These are phyloP conservation scores for Pichia terricola DNA, from an alignment of 1,139 yeast species.

Conservation along the genomic window DNA sequence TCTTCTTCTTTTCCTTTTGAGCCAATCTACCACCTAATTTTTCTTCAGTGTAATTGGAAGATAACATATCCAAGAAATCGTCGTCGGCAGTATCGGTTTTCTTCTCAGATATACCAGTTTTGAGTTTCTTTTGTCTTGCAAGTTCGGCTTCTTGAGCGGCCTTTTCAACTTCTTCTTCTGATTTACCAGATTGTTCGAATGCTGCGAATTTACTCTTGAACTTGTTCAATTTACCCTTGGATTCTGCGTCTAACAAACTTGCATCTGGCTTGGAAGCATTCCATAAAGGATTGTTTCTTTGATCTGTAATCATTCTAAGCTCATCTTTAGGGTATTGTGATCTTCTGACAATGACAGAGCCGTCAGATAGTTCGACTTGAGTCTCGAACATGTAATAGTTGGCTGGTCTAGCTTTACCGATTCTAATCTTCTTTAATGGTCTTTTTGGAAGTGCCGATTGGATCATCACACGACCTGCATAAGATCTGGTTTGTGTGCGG, in stretches of 20 bases:
- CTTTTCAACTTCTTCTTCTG: slow-evolving; percentile 19
- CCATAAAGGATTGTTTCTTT: slow-evolving; percentile 79
- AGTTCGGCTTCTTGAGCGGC: slow-evolving; percentile 20
- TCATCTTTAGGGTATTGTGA: slow-evolving; percentile 87
- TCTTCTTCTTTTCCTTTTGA: slow-evolving; percentile 22
- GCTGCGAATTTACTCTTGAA: slow-evolving; percentile 70
- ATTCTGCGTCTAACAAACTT: slow-evolving; percentile 64
- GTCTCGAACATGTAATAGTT: slow-evolving; percentile 86
- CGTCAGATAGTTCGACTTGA: slow-evolving; percentile 81
- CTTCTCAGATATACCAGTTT: slow-evolving; percentile 19
- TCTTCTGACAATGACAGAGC: slow-evolving; percentile 74
- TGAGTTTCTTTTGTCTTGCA: slow-evolving; percentile 20
- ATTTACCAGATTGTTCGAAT: slow-evolving; percentile 33
- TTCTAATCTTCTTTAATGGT: slow-evolving; percentile 44
- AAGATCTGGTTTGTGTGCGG: slow-evolving; percentile 8
- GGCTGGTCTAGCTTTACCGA: slow-evolving; percentile 87
- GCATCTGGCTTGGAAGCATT: slow-evolving; percentile 78
- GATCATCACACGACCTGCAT: slow-evolving; percentile 28
- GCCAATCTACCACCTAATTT: slow-evolving; percentile 27
- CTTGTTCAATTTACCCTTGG: slow-evolving; percentile 77
- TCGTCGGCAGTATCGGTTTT: slow-evolving; percentile 20
- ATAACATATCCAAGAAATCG: slow-evolving; percentile 24
- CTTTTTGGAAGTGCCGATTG: slow-evolving; percentile 39
- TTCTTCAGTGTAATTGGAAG: slow-evolving; percentile 23
- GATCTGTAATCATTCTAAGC: slow-evolving; percentile 78